A percentile compares a stretch with the other conserved stretches of the same genome.
phyloP scores from a whole-genome alignment of 495 filamentous ascomycete genomes.

The Sabuloglossum arenarium region DNA sequence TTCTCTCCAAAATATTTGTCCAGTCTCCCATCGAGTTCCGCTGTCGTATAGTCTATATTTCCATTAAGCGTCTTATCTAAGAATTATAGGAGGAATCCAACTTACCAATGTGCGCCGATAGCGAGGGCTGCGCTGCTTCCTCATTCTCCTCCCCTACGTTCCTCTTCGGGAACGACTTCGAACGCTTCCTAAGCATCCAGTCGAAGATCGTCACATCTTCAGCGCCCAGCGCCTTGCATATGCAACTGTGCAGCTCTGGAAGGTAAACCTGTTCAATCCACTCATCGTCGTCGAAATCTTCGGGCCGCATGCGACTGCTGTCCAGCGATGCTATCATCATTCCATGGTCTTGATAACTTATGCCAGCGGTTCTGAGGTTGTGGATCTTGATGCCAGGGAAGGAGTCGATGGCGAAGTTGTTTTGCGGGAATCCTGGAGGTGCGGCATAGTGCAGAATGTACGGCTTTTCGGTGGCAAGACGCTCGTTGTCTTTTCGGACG shows the following conservation, averaged over 20 bases:
- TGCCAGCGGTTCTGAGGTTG: slow-evolving; percentile 4
- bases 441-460: slow-evolving; percentile 6
- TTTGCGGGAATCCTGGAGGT: slow-evolving; percentile 5
- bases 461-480: not conserved
- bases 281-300: slow-evolving; percentile 6
- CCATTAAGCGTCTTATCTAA: not conserved
- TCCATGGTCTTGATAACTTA: slow-evolving; percentile 2
- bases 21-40: slow-evolving; percentile 4
- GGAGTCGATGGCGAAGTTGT: slow-evolving; percentile 6
- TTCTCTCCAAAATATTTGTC: slow-evolving; percentile 5
- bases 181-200: slow-evolving; percentile 7
- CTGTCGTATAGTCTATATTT: slow-evolving; percentile 5
- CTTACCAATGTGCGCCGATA: slow-evolving; percentile 7
- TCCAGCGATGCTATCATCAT: slow-evolving; percentile 3
- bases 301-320: slow-evolving; percentile 3
- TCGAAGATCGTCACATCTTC: slow-evolving; percentile 6
- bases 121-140: slow-evolving; percentile 1
- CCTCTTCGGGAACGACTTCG: slow-evolving; percentile 5
- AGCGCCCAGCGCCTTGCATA: slow-evolving; percentile 4
- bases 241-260: slow-evolving; percentile 3
- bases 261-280: slow-evolving; percentile 5
- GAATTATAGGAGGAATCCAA: not conserved
- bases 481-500: not conserved
- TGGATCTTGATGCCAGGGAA: slow-evolving; percentile 4
- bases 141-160: slow-evolving; percentile 3